Percentiles rank a stretch among this genome's conserved stretches.
Evolutionary conservation across 345 rosid species (phyloP).

Genomic region (Orychophragmus violaceus): DNA sequence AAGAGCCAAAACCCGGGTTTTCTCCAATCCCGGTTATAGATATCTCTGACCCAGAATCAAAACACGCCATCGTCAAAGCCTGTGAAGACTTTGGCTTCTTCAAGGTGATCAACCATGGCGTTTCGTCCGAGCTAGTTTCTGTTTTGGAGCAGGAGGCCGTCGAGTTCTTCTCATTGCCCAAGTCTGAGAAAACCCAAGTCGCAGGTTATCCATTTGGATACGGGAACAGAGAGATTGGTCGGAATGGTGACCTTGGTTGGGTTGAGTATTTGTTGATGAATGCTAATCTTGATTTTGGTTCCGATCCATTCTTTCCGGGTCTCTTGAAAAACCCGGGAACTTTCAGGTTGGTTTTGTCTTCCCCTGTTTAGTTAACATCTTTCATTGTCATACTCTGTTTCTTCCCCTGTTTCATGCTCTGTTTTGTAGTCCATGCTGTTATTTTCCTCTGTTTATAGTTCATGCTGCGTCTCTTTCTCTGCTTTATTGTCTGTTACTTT

Average conservation of each 20-base stretch:
- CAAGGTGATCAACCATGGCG: constrained; percentile 75
- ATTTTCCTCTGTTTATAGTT: too few species aligned
- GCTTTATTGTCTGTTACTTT: background rate
- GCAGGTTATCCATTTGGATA: constrained; percentile 70
- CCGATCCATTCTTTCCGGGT: constrained; percentile 18
- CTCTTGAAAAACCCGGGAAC: background rate
- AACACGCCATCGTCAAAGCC: constrained; percentile 36
- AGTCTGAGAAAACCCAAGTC: constrained; percentile 47
- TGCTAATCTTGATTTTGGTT: constrained; percentile 31
- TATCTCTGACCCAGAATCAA: constrained; percentile 37
- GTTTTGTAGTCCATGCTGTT: background rate
- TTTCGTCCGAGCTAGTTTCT: constrained; percentile 44
- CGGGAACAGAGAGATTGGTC: constrained; percentile 62
- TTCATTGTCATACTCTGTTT: background rate
- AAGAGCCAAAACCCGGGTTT: constrained; percentile 9
- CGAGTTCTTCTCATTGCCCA: constrained; percentile 57
- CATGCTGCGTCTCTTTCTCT: too few species aligned
- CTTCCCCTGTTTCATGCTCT: background rate
- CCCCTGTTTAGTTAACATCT: background rate
- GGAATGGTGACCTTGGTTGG: constrained; percentile 76
- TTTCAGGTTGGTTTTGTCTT: constrained; percentile 40
- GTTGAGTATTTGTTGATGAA: constrained; percentile 63
- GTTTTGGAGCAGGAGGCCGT: constrained; percentile 49
- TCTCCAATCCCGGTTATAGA: constrained; percentile 40
- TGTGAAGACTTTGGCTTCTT: constrained; percentile 73